These are phyloP conservation scores for Trifolium subterraneum DNA, from an alignment of 306 rosid genomes.

Conservation along the genomic window DNA sequence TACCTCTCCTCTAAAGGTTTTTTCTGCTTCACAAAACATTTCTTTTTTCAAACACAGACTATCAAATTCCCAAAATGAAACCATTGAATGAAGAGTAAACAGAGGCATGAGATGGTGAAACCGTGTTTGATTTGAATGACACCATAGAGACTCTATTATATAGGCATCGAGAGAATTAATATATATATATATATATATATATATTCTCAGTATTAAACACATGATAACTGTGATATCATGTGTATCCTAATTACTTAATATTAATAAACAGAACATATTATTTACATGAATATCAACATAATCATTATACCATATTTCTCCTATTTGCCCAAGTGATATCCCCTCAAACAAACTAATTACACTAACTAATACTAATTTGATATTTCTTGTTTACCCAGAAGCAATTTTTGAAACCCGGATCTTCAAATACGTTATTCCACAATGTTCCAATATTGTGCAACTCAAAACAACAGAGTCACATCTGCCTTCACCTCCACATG, in stretches of 20 bases:
- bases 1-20: background rate
- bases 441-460: no score
- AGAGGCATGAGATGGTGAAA: conserved; percentile 2
- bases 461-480: no score
- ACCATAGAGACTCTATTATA: background rate
- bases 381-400: background rate
- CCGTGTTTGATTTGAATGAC: background rate
- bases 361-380: background rate
- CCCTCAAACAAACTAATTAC: background rate
- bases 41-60: background rate
- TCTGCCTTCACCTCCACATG: background rate
- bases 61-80: background rate
- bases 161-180: background rate
- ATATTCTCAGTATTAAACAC: no score
- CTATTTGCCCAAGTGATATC: background rate
- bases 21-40: background rate
- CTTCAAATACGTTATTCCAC: background rate
- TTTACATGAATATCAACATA: background rate
- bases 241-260: background rate
- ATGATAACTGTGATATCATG: background rate
- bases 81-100: background rate
- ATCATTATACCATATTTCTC: background rate
- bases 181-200: no score
- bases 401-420: background rate
- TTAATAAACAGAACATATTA: background rate